Evolutionary conservation across 495 filamentous ascomycete species (phyloP).

Genomic region (Talaromyces ruber): DNA sequence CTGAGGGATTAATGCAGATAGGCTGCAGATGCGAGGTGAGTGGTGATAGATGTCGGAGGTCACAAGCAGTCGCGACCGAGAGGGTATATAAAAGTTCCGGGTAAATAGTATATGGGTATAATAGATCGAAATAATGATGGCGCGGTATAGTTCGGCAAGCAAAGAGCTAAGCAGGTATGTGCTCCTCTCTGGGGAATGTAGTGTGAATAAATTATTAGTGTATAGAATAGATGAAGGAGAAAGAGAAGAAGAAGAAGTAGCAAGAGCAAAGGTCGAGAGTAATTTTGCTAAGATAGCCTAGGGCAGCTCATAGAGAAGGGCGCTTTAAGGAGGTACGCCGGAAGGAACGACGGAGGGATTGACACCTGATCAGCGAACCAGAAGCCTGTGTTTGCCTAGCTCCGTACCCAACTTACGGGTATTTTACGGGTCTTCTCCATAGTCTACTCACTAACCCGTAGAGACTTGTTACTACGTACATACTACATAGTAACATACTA

Average conservation of each 20-base stretch:
- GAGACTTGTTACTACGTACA: neutral
- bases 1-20: neutral
- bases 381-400: neutral
- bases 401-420: neutral
- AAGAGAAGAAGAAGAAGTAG: neutral
- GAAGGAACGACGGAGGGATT: neutral
- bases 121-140: neutral
- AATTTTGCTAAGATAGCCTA: neutral
- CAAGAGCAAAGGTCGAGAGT: neutral
- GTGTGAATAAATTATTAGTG: neutral
- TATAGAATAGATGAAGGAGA: neutral
- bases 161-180: neutral
- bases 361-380: conserved; percentile 3
- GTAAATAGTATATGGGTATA: neutral
- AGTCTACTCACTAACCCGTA: no score
- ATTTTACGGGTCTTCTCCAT: neutral
- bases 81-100: neutral
- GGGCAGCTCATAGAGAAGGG: neutral
- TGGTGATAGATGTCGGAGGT: neutral
- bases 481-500: neutral
- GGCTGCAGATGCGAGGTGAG: neutral
- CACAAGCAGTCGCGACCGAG: neutral
- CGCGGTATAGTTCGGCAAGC: neutral
- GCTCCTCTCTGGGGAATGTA: neutral
- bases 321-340: neutral